A percentile compares a stretch with the other conserved stretches of the same genome.
These are phyloP conservation scores for Phyllosticta capitalensis DNA, from an alignment of 2,329 filamentous ascomycete genomes.

Conservation along the genomic window DNA sequence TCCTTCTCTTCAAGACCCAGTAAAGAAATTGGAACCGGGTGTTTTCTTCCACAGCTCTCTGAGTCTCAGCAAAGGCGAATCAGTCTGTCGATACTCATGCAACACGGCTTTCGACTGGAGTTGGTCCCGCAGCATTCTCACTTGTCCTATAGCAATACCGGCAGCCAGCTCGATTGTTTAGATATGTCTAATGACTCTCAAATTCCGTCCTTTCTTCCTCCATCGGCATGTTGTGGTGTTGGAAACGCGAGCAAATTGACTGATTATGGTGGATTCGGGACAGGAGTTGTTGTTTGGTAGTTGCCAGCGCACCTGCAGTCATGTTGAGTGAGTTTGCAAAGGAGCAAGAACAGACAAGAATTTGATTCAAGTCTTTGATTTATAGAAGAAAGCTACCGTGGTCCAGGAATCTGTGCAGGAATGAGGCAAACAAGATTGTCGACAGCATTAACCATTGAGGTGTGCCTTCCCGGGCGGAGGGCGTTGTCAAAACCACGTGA, in stretches of 20 bases:
- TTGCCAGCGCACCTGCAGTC: too few species aligned
- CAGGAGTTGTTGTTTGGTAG: too few species aligned
- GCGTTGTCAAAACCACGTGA: not conserved
- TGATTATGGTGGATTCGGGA: not conserved
- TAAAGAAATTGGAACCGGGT: constrained; percentile 32
- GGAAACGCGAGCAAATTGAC: not conserved
- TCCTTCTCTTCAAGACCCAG: constrained; percentile 98
- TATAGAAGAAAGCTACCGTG: too few species aligned
- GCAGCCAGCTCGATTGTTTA: not conserved
- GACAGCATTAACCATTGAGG: too few species aligned
- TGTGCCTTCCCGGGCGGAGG: too few species aligned
- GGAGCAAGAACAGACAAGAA: too few species aligned
- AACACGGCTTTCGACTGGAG: not conserved
- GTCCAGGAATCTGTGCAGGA: too few species aligned
- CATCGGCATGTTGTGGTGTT: not conserved
- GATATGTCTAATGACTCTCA: not conserved
- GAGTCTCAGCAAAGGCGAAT: not conserved
- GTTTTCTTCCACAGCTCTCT: not conserved
- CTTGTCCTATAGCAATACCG: not conserved
- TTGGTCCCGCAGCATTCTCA: not conserved
- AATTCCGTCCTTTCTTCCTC: not conserved
- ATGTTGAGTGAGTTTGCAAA: too few species aligned
- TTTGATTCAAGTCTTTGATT: too few species aligned
- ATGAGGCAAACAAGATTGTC: too few species aligned
- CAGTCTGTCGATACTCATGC: not conserved